Evolutionary conservation across 768 basidiomycete genomes (phyloP).

Genomic region (Boletus eberwhitei): DNA sequence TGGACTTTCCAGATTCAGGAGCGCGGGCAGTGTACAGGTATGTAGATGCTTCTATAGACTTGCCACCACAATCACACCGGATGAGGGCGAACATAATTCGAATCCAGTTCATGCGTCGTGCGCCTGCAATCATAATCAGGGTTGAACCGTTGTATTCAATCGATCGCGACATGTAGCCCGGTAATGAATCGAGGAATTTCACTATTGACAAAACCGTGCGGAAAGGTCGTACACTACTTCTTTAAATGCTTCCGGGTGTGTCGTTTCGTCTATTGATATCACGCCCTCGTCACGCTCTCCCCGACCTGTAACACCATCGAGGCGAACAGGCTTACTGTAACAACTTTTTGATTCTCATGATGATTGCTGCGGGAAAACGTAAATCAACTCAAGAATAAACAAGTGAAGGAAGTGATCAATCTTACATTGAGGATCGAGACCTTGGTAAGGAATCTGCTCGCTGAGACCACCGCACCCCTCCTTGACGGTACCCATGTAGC

Average conservation of each 20-base stretch:
- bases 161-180: too few relatives aligned
- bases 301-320: background rate
- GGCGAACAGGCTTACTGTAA: constrained; percentile 22
- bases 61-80: too few relatives aligned
- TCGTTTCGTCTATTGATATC: background rate
- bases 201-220: background rate
- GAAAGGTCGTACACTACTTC: constrained; percentile 4
- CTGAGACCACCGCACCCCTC: constrained; percentile 75
- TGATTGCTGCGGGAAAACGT: constrained; percentile 37
- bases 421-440: constrained; percentile 75
- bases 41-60: too few relatives aligned
- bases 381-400: background rate
- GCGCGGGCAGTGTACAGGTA: too few relatives aligned
- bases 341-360: constrained; percentile 43
- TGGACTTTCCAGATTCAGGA: too few relatives aligned
- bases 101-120: too few relatives aligned
- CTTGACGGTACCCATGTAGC: constrained; percentile 76
- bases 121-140: background rate
- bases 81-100: too few relatives aligned
- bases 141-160: too few relatives aligned
- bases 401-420: constrained; percentile 2
- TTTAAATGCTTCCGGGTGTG: background rate
- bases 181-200: too few relatives aligned
- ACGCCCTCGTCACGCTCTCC: background rate
- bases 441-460: constrained; percentile 83